These are phyloP conservation scores for Lactarius tabidus DNA, from an alignment of 768 basidiomycete genomes.

Conservation along the genomic window DNA sequence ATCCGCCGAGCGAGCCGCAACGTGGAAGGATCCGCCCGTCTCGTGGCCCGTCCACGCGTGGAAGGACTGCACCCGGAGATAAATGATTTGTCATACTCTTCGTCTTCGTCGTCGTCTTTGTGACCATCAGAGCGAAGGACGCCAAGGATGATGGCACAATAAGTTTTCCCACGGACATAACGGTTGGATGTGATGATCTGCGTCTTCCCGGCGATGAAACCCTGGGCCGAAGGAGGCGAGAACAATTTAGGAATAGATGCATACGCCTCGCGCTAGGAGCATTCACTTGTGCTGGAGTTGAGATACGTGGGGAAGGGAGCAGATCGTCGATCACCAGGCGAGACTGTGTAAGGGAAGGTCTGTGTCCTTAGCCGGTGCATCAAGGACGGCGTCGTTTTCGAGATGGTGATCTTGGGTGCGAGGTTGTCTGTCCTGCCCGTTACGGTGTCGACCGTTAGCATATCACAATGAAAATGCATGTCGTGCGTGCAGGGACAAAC, in stretches of 20 bases:
- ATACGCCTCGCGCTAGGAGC: neutral
- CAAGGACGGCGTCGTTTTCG: neutral
- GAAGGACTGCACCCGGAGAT: neutral
- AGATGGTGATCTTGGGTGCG: neutral
- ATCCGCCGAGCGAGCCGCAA: neutral
- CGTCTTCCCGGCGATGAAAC: neutral
- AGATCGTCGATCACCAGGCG: slow-evolving; percentile 8
- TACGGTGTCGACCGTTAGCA: neutral
- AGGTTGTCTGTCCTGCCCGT: neutral
- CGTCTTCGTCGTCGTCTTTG: neutral
- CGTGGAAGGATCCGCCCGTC: neutral
- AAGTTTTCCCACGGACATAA: slow-evolving; percentile 7
- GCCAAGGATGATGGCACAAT: neutral
- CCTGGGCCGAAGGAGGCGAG: neutral
- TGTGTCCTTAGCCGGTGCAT: neutral
- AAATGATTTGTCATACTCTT: neutral
- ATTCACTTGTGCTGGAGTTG: no score
- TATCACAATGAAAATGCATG: neutral
- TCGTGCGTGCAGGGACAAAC: neutral
- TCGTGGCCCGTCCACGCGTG: neutral
- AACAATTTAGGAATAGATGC: neutral
- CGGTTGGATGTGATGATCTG: neutral
- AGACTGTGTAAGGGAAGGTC: neutral
- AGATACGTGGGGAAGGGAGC: no score
- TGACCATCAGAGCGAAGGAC: neutral